Conservation (phyloP, 2,329 filamentous ascomycete species). For the Alternaria angustiovoidea region DNA sequence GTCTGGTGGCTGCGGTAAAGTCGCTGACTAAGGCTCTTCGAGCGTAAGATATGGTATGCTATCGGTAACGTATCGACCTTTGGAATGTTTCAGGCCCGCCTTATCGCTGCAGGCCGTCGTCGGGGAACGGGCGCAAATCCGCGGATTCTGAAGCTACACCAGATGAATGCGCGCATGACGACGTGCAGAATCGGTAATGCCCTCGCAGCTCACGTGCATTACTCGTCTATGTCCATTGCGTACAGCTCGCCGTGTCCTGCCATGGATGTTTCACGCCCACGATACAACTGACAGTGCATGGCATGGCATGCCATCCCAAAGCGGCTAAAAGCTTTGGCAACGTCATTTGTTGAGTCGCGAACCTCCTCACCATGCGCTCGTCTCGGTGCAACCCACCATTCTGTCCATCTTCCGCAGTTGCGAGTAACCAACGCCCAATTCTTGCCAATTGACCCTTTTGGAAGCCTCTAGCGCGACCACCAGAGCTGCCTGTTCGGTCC, state of each 20-base stretch:
- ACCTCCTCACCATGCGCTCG: not conserved
- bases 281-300: not conserved
- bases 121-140: constrained; percentile 1
- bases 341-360: constrained; percentile 21
- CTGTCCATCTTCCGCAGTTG: constrained; percentile 2
- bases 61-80: not conserved
- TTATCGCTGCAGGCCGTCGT: not conserved
- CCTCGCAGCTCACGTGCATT: not conserved
- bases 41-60: constrained; percentile 5
- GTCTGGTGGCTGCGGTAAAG: constrained; percentile 9
- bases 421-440: constrained; percentile 3
- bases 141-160: constrained; percentile 5
- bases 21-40: constrained; percentile 16
- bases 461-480: not conserved
- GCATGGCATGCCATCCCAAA: constrained; percentile 1
- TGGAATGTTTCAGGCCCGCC: not conserved
- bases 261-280: not conserved
- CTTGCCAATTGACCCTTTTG: constrained; percentile 1
- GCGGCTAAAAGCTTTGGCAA: constrained; percentile 17
- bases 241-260: not conserved
- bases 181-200: constrained; percentile 3
- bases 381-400: constrained; percentile 7
- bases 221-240: not conserved
- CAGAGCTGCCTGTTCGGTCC: constrained; percentile 13
- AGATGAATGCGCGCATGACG: constrained; percentile 2